These are phyloP conservation scores for Lycium ferocissimum DNA, from an alignment of 257 asterid genomes.

Conservation along the genomic window DNA sequence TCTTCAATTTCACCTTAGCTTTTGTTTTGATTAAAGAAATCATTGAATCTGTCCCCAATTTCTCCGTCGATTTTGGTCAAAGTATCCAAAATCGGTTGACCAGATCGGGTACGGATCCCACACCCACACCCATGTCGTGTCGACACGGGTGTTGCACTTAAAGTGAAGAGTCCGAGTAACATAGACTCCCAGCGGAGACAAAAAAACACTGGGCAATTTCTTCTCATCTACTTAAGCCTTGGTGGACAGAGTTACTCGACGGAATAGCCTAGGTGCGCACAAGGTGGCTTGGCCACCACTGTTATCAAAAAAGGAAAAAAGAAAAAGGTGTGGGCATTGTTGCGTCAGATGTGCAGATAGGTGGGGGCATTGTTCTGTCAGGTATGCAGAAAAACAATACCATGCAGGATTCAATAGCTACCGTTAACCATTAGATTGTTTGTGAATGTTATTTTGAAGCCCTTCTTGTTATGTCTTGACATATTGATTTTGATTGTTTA, in stretches of 20 bases:
- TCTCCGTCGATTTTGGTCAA: too few relatives aligned
- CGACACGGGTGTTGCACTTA: too few relatives aligned
- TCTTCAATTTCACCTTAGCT: too few relatives aligned
- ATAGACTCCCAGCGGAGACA: not conserved
- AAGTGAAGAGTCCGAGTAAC: too few relatives aligned
- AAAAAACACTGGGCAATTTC: too few relatives aligned
- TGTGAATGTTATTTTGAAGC: not conserved
- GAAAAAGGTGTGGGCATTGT: not conserved
- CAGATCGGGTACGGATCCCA: too few relatives aligned
- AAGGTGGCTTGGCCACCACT: not conserved
- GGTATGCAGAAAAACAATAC: not conserved
- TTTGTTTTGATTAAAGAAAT: too few relatives aligned
- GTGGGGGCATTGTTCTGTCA: not conserved
- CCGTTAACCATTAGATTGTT: constrained; percentile 5
- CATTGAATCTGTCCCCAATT: too few relatives aligned
- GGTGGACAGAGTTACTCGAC: not conserved
- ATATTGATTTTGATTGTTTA: not conserved
- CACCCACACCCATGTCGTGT: too few relatives aligned
- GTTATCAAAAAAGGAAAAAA: too few relatives aligned
- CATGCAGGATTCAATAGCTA: not conserved
- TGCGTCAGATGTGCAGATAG: not conserved
- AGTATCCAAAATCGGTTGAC: too few relatives aligned
- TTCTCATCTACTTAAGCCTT: too few relatives aligned
- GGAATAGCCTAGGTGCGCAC: not conserved
- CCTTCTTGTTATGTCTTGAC: not conserved